Percentiles rank a stretch among this genome's conserved stretches.
phyloP scores from a whole-genome alignment of 768 basidiomycete species.

The Psilocybe cyanescens region DNA sequence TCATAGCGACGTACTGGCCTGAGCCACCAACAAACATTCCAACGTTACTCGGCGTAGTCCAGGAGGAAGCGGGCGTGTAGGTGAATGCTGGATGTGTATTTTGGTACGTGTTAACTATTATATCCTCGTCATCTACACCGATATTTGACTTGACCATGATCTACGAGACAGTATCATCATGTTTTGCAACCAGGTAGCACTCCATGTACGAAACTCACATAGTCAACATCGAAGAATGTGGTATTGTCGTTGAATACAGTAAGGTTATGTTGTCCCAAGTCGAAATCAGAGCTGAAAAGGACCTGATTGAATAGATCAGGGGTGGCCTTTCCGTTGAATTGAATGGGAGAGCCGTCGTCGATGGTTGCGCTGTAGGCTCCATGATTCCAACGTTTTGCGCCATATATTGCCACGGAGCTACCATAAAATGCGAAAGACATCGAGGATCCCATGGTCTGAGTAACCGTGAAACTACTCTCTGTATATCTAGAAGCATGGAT shows the following conservation, averaged over 20 bases:
- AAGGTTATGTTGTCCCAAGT: conserved; percentile 18
- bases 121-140: conserved; percentile 20
- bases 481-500: conserved; percentile 32
- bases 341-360: conserved; percentile 5
- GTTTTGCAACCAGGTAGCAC: neutral
- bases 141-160: conserved; percentile 19
- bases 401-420: conserved; percentile 23
- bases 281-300: conserved; percentile 11
- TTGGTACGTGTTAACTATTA: conserved; percentile 27
- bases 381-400: conserved; percentile 24
- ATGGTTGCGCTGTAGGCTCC: conserved; percentile 19
- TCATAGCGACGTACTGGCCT: conserved; percentile 38
- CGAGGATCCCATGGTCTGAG: conserved; percentile 27
- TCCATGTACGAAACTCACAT: conserved; percentile 11
- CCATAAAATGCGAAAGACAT: conserved; percentile 39
- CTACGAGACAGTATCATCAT: conserved; percentile 5
- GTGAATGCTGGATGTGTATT: conserved; percentile 41
- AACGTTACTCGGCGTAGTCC: conserved; percentile 34
- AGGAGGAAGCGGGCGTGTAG: conserved; percentile 34
- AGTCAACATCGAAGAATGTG: conserved; percentile 23
- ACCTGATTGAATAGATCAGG: conserved; percentile 15
- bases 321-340: conserved; percentile 10
- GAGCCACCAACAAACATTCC: conserved; percentile 45
- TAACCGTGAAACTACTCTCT: conserved; percentile 36
- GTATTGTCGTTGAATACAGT: conserved; percentile 17